Evolutionary conservation across 768 basidiomycete genomes (phyloP), one percentile per base, ranked within the genome.

Genomic region (Gloeopeniophorella convolvens): DNA sequence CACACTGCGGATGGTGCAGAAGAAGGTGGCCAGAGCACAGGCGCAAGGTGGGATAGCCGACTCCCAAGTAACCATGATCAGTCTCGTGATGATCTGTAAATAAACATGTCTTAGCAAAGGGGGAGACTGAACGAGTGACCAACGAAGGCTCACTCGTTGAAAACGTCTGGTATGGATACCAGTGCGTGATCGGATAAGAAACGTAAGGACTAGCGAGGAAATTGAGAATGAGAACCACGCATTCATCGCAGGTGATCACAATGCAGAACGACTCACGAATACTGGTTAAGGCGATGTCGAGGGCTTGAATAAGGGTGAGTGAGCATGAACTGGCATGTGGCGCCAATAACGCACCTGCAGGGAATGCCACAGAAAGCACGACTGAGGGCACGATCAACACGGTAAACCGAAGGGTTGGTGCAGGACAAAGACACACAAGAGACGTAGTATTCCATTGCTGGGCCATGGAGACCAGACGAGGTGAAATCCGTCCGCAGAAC

Each of bases 31-130:
- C 6, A 64, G 54, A 6, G 63, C 63, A 32, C 63, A 65, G 6
- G 55, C 30, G 32, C 59, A 63, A 5, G 63, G 63, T 2, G 59
- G 62, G 13, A 65, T 13, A 1, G 63, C 63, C 1, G 63, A 60
- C 40, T 65, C 63, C 63, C 63, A 65, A 3, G 60, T 57, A 18
- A 65, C 42, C 0, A 48, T 33, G 0, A 60, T 59, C 1, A 65
- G 50, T 0, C 56, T 54, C 10, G 42, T 50, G 23, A n/a, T n/a
- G n/a, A n/a, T n/a, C n/a, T n/a, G n/a, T 6, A 5, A 12, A 39
- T 23, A 2, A 6, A n/a, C 34, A 26, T 43, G 31, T 12, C 12
- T 26, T 4, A 20, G 4, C 16, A 12, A 39, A 43, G 15, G 9
- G 11, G 7, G 5, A 24, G 34, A 15, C 35, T 26, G 13, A n/a